These are phyloP conservation scores for Prorocentrum cordatum DNA, from an alignment of 169 alveolate species.

Conservation along the genomic window DNA sequence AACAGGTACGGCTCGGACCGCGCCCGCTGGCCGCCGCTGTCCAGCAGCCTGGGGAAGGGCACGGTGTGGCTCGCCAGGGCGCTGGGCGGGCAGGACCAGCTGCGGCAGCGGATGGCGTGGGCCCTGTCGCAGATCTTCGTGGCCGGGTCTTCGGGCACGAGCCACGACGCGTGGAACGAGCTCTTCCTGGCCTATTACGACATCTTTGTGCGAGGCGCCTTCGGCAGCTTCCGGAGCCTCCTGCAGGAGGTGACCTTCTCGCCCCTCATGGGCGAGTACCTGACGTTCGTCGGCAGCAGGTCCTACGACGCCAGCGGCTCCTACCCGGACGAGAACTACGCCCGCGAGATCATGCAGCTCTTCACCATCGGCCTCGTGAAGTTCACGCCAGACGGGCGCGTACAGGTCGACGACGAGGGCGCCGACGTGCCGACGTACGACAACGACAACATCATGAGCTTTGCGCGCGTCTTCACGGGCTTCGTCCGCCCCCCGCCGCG, in stretches of 20 bases:
- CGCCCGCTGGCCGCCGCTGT: too few relatives aligned
- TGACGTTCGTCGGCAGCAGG: neutral
- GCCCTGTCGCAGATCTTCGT: conserved; percentile 63
- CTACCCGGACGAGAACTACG: conserved; percentile 49
- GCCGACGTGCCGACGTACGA: conserved; percentile 13
- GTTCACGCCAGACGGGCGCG: conserved; percentile 16
- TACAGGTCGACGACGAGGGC: conserved; percentile 2
- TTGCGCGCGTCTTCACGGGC: conserved; percentile 66
- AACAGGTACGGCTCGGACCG: too few relatives aligned
- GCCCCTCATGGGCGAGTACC: conserved; percentile 15
- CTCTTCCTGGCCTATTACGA: conserved; percentile 16
- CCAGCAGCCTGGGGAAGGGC: neutral
- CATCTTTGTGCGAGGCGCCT: conserved; percentile 45
- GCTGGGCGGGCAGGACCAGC: conserved; percentile 18
- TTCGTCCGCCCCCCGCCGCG: neutral
- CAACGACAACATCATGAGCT: conserved; percentile 27
- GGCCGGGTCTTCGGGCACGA: too few relatives aligned
- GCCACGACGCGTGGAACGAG: too few relatives aligned
- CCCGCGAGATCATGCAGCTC: conserved; percentile 60
- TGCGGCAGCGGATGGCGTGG: conserved; percentile 65
- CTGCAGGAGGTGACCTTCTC: conserved; percentile 26
- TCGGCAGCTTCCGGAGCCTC: conserved; percentile 11
- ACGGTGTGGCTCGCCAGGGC: conserved; percentile 28
- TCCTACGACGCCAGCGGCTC: conserved; percentile 21
- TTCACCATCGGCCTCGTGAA: conserved; percentile 54